A percentile compares a stretch with the other conserved stretches of the same genome.
Evolutionary conservation across 768 basidiomycete genomes (phyloP).

Genomic region (Sarcodon sp.): DNA sequence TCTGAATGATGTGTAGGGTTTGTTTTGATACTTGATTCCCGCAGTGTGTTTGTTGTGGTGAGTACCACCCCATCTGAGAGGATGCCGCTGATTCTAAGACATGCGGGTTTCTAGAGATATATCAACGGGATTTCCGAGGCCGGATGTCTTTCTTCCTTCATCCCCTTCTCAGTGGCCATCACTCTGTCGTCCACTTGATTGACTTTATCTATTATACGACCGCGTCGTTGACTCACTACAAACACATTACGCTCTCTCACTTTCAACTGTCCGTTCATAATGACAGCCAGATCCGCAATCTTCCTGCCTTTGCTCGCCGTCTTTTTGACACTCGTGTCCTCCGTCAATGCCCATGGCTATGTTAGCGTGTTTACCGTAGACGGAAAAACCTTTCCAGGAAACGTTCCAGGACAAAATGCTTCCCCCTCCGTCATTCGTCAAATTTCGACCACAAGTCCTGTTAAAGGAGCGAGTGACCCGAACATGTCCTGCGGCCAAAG

Average conservation of each 20-base stretch:
- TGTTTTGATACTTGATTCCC: too few species aligned
- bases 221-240: too few species aligned
- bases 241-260: background rate
- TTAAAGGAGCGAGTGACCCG: constrained; percentile 40
- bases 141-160: too few species aligned
- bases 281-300: background rate
- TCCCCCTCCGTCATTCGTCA: constrained; percentile 20
- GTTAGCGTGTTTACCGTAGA: constrained; percentile 29
- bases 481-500: constrained; percentile 45
- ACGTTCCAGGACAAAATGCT: constrained; percentile 15
- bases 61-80: too few species aligned
- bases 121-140: too few species aligned
- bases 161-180: too few species aligned
- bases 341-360: constrained; percentile 29
- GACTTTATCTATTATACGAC: too few species aligned
- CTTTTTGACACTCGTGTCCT: constrained; percentile 10
- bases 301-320: constrained; percentile 3
- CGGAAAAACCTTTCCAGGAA: constrained; percentile 29
- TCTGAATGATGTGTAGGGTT: too few species aligned
- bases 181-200: too few species aligned
- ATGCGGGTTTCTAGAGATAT: too few species aligned
- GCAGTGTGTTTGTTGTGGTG: too few species aligned
- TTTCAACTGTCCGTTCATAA: background rate
- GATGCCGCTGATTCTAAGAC: too few species aligned
- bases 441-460: constrained; percentile 25